These are phyloP conservation scores for Carex myosuroides DNA, from an alignment of 176 grass and related monocot genomes.

Conservation along the genomic window DNA sequence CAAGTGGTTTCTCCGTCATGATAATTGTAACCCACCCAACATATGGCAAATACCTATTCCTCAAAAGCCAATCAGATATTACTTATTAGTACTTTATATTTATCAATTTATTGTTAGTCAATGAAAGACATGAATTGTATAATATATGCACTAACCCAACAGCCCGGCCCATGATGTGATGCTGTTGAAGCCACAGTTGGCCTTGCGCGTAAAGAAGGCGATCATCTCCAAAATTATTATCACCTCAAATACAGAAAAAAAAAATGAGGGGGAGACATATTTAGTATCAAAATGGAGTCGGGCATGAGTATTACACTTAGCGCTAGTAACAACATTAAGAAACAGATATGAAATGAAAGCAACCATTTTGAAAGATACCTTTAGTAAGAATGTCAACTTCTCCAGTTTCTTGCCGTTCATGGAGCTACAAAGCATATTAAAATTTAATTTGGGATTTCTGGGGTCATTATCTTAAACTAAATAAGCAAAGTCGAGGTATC, in stretches of 20 bases:
- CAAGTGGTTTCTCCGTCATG: slow-evolving; percentile 74
- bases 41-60: slow-evolving; percentile 61
- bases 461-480: neutral
- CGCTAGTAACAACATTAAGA: neutral
- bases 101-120: neutral
- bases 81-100: neutral
- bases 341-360: neutral
- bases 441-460: neutral
- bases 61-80: neutral
- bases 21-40: slow-evolving; percentile 77
- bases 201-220: slow-evolving; percentile 69
- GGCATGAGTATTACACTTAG: neutral
- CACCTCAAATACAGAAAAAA: slow-evolving; percentile 38
- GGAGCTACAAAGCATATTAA: slow-evolving; percentile 45
- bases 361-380: slow-evolving; percentile 33
- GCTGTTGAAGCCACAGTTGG: slow-evolving; percentile 85
- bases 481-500: neutral
- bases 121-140: neutral
- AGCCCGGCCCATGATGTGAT: slow-evolving; percentile 78
- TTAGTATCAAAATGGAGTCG: neutral
- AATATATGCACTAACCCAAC: slow-evolving; percentile 42
- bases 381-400: slow-evolving; percentile 88
- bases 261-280: neutral
- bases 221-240: slow-evolving; percentile 76
- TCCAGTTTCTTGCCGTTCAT: slow-evolving; percentile 60